phyloP scores from a whole-genome alignment of 768 basidiomycete genomes.

The Cubamyces lactineus region DNA sequence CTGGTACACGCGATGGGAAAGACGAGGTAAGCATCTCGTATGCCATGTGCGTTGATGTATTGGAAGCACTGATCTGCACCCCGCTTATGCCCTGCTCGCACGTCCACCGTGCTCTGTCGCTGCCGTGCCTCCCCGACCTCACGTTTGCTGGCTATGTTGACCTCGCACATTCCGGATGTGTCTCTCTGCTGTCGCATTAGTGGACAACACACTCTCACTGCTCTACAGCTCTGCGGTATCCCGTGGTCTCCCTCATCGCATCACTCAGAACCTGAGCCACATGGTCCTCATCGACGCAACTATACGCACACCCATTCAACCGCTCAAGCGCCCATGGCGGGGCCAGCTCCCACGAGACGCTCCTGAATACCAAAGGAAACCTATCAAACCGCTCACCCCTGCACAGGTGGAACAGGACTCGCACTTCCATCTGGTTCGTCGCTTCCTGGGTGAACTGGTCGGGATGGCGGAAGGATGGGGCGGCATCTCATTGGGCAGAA shows the following conservation, averaged over 20 bases:
- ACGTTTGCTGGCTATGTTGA: neutral
- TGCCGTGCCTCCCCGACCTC: too few relatives aligned
- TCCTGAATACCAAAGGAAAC: conserved; percentile 17
- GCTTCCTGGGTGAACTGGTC: conserved; percentile 55
- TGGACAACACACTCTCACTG: conserved; percentile 67
- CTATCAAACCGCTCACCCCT: conserved; percentile 11
- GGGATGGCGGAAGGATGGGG: conserved; percentile 63
- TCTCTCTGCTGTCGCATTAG: conserved; percentile 39
- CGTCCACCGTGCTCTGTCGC: too few relatives aligned
- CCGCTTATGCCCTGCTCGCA: neutral
- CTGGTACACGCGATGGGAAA: conserved; percentile 59
- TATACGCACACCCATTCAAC: neutral
- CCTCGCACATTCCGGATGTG: neutral
- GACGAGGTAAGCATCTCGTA: conserved; percentile 46
- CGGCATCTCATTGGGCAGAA: conserved; percentile 52
- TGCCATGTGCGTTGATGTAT: neutral
- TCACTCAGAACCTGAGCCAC: conserved; percentile 59
- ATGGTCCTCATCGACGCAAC: conserved; percentile 36
- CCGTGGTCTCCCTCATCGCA: conserved; percentile 62
- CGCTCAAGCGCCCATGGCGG: conserved; percentile 8
- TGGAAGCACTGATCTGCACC: neutral
- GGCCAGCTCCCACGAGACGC: conserved; percentile 16
- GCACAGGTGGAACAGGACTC: conserved; percentile 30
- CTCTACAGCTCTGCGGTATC: conserved; percentile 63
- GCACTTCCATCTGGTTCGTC: conserved; percentile 44